Evolutionary conservation across 164 flowering plant species (phyloP).

Genomic region (grape (Vitis vinifera)): DNA sequence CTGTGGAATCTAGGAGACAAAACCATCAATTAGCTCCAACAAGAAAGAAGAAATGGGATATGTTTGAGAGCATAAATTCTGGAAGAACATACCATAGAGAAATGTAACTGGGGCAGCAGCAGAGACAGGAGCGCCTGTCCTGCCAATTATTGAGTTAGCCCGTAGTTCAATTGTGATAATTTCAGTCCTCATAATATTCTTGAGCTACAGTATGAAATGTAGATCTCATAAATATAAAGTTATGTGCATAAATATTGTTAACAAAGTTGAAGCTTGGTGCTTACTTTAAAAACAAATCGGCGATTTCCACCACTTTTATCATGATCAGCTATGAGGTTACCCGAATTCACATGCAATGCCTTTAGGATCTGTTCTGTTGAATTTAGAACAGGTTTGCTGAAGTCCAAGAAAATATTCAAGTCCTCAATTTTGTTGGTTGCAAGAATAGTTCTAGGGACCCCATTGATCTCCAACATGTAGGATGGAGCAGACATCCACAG

Average conservation of each 20-base stretch:
- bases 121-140: slow-evolving; percentile 47
- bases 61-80: not conserved
- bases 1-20: slow-evolving; percentile 40
- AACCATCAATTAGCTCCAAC: slow-evolving; percentile 18
- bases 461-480: slow-evolving; percentile 39
- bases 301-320: slow-evolving; percentile 35
- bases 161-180: slow-evolving; percentile 44
- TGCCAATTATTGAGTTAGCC: slow-evolving; percentile 32
- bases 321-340: slow-evolving; percentile 28
- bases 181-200: slow-evolving; percentile 34
- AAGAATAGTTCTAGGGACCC: slow-evolving; percentile 47
- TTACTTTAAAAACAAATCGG: slow-evolving; percentile 48
- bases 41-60: not conserved
- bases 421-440: slow-evolving; percentile 55
- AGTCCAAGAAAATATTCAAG: slow-evolving; percentile 52
- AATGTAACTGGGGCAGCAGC: slow-evolving; percentile 38
- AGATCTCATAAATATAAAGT: too few species aligned
- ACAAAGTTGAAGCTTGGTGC: slow-evolving; percentile 1
- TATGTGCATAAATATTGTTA: not conserved
- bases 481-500: slow-evolving; percentile 60
- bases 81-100: slow-evolving; percentile 44
- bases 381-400: slow-evolving; percentile 43
- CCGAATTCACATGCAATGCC: slow-evolving; percentile 35
- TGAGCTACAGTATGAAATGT: slow-evolving; percentile 32
- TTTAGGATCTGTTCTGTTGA: slow-evolving; percentile 44